Percentiles rank a stretch among this genome's conserved stretches.
These are phyloP conservation scores for Microstroma glucosiphilum DNA, from an alignment of 1,284 basidiomycete species.

Conservation along the genomic window DNA sequence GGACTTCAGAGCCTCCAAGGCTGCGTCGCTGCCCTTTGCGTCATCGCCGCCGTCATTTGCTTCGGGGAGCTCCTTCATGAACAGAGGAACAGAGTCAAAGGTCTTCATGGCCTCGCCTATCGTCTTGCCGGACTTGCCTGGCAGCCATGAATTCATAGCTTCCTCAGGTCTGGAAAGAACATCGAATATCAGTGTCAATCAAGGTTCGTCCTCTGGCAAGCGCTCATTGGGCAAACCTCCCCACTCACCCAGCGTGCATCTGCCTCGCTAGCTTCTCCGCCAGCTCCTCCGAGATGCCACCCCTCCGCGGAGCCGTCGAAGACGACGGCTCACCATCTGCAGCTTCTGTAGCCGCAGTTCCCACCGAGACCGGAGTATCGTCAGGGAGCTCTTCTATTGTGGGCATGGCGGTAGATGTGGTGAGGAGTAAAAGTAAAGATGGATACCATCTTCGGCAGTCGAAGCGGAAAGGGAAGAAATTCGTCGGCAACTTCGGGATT, in stretches of 20 bases:
- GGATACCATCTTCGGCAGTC: too few species aligned
- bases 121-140: conserved; percentile 10
- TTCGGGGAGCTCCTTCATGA: conserved; percentile 78
- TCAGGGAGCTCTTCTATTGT: conserved; percentile 3
- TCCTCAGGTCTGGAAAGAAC: not conserved
- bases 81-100: conserved; percentile 62
- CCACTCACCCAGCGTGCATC: conserved; percentile 6
- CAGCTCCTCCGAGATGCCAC: conserved; percentile 6
- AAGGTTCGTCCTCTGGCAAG: not conserved
- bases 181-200: not conserved
- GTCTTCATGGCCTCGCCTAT: conserved; percentile 20
- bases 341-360: not conserved
- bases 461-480: too few species aligned
- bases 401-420: not conserved
- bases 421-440: too few species aligned
- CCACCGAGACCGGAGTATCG: not conserved
- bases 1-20: conserved; percentile 76
- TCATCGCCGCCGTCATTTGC: conserved; percentile 37
- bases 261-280: conserved; percentile 2
- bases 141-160: not conserved
- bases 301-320: not conserved
- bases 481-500: too few species aligned
- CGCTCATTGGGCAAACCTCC: too few species aligned
- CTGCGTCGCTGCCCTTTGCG: conserved; percentile 56
- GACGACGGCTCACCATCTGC: not conserved